Evolutionary conservation across 2,329 filamentous ascomycete genomes (phyloP), one percentile per base, ranked within the genome.

Genomic region (Colletotrichum sp.): DNA sequence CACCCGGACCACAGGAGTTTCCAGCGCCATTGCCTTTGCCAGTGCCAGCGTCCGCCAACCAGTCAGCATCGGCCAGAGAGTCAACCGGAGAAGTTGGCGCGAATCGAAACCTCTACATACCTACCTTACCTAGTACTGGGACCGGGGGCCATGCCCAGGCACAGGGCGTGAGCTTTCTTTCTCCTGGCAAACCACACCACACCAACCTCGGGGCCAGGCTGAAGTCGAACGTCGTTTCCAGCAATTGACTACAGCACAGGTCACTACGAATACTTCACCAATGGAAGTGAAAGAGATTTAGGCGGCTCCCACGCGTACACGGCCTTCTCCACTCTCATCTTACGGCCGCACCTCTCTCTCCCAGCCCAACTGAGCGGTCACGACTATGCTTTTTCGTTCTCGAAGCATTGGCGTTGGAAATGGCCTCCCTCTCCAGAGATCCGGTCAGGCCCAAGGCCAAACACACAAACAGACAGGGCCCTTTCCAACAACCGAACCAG

Each of bases 371-470:
- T 30, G 24, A 69, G 15, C 44, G 57, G 44, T 60, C 63, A 66
- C 28, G 21, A 69, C 63, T 36, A 73, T 73, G 32, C 69, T 76
- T 75, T 69, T 73, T 72, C 59, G 26, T 76, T 76, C 69, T 68
- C 70, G 57, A 69, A 76, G 57, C 64, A 67, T 69, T 69, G 69
- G 69, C 69, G 36, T 34, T 21, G 60, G 49, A 30, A 60, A 24
- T 52, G 30, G 13, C 15, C 62, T 24, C 15, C 39, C 64, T 57
- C 13, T 52, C 69, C 55, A 67, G 30, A 52, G 39, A 67, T 36
- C 69, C 26, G 69, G 63, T 66, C 55, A 67, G 9, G 72, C n/a
- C n/a, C n/a, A 52, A 52, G 44, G n/a, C 44, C 44, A 52, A 52
- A 52, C 44, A 24, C 44, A 49, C 44, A 52, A 52, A 10, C 34